Base-by-base conservation (phyloP, 2,329 filamentous ascomycete species). In the Neodidymelliopsis sp. region DNA sequence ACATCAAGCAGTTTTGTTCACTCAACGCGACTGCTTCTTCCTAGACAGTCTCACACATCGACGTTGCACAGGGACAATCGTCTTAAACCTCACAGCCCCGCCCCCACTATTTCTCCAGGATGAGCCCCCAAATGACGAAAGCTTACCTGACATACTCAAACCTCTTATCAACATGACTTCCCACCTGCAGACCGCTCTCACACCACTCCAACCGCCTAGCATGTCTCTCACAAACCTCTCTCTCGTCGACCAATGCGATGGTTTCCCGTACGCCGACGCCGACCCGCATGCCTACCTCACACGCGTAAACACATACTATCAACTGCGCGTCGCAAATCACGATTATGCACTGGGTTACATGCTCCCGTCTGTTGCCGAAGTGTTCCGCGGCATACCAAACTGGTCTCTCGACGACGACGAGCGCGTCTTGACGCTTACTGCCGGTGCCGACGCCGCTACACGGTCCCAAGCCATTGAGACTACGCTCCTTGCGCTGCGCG, bases 221-320 rank as follows among this genome's bases (percentile, higher is more conserved):
- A 72, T 73, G 69, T 42, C 62, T 2, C 72, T 76, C 53, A 76
- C 78, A 19, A 80, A 83, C 56, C 73, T 84, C 38, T 79, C 84
- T 40, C 73, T 85, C 19, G 69, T 84, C 36, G 73, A 78, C 41
- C 80, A 84, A 70, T 83, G 81, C 72, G 82, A 85, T 68, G 93
- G 89, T 65, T 96, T 96, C 66, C 91, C 91, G 1, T 90, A 95
- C 74, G 80, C 82, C 46, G 79, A 87, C 46, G 79, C 78, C 44
- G 77, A 86, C 56, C 80, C 83, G 8, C 69, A 80, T 49, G 76
- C 77, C 39, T 84, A 87, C 70, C 74, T 80, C 33, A 71, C 76
- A 31, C 74, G 82, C 53, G 73, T 84, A 49, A 71, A 74, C 38
- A 77, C 79, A 8, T 85, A 84, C 71, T 81, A 85, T 63, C 79